phyloP scores from a whole-genome alignment of 164 flowering plant species.

The Aristolochia contorta region DNA sequence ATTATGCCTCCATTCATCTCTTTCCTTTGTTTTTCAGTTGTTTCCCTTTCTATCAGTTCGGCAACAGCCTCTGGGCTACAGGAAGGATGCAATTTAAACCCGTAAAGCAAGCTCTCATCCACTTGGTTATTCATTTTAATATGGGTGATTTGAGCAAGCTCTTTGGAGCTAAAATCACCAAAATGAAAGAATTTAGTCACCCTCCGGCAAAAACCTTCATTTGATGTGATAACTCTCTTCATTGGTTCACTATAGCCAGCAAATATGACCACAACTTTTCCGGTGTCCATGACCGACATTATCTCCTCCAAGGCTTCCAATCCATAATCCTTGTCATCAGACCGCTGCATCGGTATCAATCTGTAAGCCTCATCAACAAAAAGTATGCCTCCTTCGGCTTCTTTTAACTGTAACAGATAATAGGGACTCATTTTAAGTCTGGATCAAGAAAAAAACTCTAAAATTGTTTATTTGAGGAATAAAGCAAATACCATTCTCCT shows the following conservation, averaged over 20 bases:
- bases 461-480: background rate
- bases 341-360: slow-evolving; percentile 83
- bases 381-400: slow-evolving; percentile 96
- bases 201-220: slow-evolving; percentile 93
- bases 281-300: slow-evolving; percentile 98
- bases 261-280: slow-evolving; percentile 88
- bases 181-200: slow-evolving; percentile 91
- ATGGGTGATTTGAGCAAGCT: slow-evolving; percentile 66
- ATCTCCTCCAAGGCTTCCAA: slow-evolving; percentile 96
- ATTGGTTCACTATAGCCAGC: slow-evolving; percentile 95
- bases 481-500: slow-evolving; percentile 61
- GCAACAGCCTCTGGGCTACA: slow-evolving; percentile 62
- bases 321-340: slow-evolving; percentile 96
- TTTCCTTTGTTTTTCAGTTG: slow-evolving; percentile 65
- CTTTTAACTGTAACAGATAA: slow-evolving; percentile 53
- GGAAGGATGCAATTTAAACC: slow-evolving; percentile 66
- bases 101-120: slow-evolving; percentile 53
- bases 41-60: slow-evolving; percentile 44
- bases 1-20: slow-evolving; percentile 94
- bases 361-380: slow-evolving; percentile 98
- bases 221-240: slow-evolving; percentile 77
- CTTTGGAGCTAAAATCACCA: slow-evolving; percentile 60
- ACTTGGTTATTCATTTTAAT: slow-evolving; percentile 68
- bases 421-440: background rate
- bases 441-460: background rate